phyloP scores from a whole-genome alignment of 768 basidiomycete genomes.

The Pleurotus sapidus region DNA sequence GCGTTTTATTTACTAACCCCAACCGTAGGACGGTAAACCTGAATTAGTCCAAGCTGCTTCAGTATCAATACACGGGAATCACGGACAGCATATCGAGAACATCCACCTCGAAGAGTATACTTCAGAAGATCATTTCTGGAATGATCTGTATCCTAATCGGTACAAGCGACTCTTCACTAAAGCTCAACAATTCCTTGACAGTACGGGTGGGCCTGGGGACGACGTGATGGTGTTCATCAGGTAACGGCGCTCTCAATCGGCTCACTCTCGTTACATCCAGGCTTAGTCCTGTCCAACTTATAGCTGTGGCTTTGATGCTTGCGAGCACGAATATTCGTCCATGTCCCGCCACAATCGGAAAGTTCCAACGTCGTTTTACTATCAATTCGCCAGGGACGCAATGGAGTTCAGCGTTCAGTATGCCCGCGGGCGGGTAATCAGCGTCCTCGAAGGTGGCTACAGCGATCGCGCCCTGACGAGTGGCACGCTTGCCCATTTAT shows the following conservation, averaged over 20 bases:
- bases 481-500: conserved; percentile 79
- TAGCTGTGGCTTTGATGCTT: conserved; percentile 94
- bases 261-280: background rate
- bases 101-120: conserved; percentile 76
- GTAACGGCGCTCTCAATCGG: conserved; percentile 30
- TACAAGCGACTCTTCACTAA: conserved; percentile 60
- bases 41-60: conserved; percentile 85
- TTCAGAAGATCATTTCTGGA: conserved; percentile 74
- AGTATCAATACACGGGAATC: conserved; percentile 69
- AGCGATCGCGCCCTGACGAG: conserved; percentile 86
- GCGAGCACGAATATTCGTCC: conserved; percentile 82
- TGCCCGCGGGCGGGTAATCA: conserved; percentile 70
- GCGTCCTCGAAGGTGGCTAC: conserved; percentile 94
- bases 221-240: conserved; percentile 87
- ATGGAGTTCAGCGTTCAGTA: conserved; percentile 60
- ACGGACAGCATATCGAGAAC: conserved; percentile 88
- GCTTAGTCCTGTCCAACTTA: background rate
- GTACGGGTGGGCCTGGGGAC: conserved; percentile 60
- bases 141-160: conserved; percentile 63
- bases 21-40: conserved; percentile 71
- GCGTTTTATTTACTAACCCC: background rate
- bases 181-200: conserved; percentile 68
- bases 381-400: conserved; percentile 76
- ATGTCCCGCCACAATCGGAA: conserved; percentile 94
- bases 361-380: conserved; percentile 84